phyloP scores from a whole-genome alignment of 495 filamentous ascomycete genomes.

The Barbatosphaeria neglecta region DNA sequence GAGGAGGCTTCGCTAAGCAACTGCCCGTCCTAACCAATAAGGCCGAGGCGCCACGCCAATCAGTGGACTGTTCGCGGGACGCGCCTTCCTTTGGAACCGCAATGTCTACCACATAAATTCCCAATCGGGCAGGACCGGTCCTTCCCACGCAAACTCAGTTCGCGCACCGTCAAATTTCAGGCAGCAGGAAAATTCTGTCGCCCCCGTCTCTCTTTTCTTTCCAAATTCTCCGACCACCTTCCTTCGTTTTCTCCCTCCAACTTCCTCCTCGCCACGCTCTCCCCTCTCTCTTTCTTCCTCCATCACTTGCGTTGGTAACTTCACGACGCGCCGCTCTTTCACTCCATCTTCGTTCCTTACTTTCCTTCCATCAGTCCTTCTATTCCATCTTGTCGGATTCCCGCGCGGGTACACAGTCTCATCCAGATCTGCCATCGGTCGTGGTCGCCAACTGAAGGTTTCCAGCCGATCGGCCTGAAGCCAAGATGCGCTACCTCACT shows the following conservation, averaged over 20 bases:
- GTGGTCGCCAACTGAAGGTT: not conserved
- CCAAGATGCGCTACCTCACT: conserved; percentile 16
- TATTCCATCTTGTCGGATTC: no score
- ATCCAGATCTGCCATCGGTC: not conserved
- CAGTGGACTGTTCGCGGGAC: not conserved
- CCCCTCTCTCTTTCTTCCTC: not conserved
- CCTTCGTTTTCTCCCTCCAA: not conserved
- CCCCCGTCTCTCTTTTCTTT: not conserved
- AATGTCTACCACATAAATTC: not conserved
- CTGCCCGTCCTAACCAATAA: no score
- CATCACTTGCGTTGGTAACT: not conserved
- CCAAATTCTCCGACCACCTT: not conserved
- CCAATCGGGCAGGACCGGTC: not conserved
- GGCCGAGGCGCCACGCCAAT: not conserved
- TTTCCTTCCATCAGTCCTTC: not conserved
- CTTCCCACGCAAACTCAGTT: not conserved
- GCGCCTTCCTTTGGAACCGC: not conserved
- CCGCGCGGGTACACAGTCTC: not conserved
- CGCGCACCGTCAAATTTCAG: not conserved
- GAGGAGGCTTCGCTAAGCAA: no score
- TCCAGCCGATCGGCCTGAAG: not conserved
- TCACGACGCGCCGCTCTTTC: not conserved
- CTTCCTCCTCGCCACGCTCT: not conserved
- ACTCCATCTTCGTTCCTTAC: not conserved
- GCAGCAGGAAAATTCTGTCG: not conserved